A percentile compares a stretch with the other conserved stretches of the same genome.
These are phyloP conservation scores for Hypoxylon sp. DNA, from an alignment of 2,329 filamentous ascomycete genomes.

Conservation along the genomic window DNA sequence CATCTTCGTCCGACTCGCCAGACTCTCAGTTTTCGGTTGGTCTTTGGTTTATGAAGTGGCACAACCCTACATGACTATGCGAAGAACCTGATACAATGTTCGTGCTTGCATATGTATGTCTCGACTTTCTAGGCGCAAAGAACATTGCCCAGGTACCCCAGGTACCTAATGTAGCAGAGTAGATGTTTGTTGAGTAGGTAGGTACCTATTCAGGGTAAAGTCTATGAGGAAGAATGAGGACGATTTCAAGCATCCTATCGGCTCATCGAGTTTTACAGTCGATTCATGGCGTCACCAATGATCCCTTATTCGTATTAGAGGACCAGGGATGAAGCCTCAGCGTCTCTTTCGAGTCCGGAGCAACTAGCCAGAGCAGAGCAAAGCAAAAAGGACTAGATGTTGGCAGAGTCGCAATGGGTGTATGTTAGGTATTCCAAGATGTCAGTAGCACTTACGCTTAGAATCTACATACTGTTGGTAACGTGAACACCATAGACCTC, in stretches of 20 bases:
- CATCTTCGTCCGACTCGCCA: no score
- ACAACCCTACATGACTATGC: no score
- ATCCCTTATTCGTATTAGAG: background rate
- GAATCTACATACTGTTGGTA: no score
- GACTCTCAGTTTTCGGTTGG: no score
- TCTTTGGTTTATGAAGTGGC: no score
- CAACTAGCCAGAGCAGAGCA: background rate
- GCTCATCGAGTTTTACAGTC: background rate
- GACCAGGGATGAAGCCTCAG: background rate
- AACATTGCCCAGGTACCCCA: background rate
- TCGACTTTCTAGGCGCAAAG: background rate
- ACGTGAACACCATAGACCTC: background rate
- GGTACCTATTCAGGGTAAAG: background rate
- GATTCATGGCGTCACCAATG: background rate
- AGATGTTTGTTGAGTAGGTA: background rate
- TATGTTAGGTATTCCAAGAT: background rate
- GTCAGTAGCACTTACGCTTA: background rate
- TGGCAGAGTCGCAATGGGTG: no score
- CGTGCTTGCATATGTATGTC: slow-evolving; percentile 8
- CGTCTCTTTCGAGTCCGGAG: background rate
- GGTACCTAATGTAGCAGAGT: background rate
- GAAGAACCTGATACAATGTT: no score
- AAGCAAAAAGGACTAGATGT: background rate
- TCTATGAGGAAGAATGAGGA: no score
- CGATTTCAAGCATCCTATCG: no score